A percentile compares a stretch with the other conserved stretches of the same genome.
Evolutionary conservation across 2,329 filamentous ascomycete species (phyloP).

Genomic region (Aspergillus sp.): DNA sequence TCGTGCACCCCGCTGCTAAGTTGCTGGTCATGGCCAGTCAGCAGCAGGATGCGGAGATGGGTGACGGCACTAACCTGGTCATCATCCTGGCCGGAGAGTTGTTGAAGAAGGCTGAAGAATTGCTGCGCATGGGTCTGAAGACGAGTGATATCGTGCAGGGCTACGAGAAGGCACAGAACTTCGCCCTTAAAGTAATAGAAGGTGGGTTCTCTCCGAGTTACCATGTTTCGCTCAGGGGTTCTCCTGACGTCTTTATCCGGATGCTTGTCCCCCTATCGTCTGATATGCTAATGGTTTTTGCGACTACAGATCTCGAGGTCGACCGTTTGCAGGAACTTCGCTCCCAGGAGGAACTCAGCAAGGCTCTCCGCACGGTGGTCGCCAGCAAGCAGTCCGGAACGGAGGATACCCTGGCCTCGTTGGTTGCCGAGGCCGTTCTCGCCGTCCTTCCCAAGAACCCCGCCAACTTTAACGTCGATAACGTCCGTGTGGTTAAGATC

Average conservation of each 20-base stretch:
- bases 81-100: slow-evolving; percentile 94
- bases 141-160: slow-evolving; percentile 95
- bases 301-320: slow-evolving; percentile 69
- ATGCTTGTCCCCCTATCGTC: neutral
- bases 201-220: slow-evolving; percentile 42
- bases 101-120: slow-evolving; percentile 93
- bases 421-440: slow-evolving; percentile 82
- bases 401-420: slow-evolving; percentile 80
- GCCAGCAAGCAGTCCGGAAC: slow-evolving; percentile 95
- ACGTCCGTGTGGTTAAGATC: slow-evolving; percentile 98
- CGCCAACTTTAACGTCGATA: slow-evolving; percentile 96
- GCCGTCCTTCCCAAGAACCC: slow-evolving; percentile 95
- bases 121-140: slow-evolving; percentile 95
- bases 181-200: slow-evolving; percentile 81
- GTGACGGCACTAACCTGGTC: slow-evolving; percentile 95
- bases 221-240: slow-evolving; percentile 8
- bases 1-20: slow-evolving; percentile 97
- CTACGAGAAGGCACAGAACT: slow-evolving; percentile 91
- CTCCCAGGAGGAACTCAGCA: slow-evolving; percentile 80
- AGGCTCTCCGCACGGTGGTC: slow-evolving; percentile 92
- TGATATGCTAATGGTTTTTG: neutral
- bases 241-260: neutral
- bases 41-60: slow-evolving; percentile 99
- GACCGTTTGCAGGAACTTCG: slow-evolving; percentile 86
- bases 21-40: slow-evolving; percentile 97